Conservation (phyloP, 2,329 filamentous ascomycete species). For the Bipolaris gigantea region DNA sequence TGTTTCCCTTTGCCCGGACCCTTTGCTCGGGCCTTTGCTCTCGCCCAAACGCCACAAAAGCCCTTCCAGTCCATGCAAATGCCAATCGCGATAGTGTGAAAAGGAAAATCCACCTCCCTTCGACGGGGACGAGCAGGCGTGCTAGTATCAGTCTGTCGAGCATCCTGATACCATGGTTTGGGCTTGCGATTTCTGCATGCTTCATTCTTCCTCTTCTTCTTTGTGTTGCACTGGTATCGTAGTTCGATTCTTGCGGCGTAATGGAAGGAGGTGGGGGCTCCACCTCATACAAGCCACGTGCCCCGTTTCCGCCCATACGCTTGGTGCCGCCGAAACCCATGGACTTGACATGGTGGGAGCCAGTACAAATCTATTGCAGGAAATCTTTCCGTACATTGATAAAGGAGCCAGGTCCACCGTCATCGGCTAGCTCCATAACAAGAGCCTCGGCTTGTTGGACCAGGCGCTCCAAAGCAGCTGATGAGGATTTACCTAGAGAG, state of each 20-base stretch:
- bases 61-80: constrained; percentile 1
- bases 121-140: neutral
- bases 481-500: constrained; percentile 85
- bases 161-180: too few relatives aligned
- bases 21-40: neutral
- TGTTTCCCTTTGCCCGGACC: neutral
- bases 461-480: constrained; percentile 80
- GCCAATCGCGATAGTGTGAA: neutral
- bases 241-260: neutral
- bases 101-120: neutral
- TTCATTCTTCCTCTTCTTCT: neutral
- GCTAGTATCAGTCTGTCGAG: too few relatives aligned
- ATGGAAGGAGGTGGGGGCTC: neutral
- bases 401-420: constrained; percentile 80
- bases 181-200: too few relatives aligned
- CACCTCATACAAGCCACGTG: neutral
- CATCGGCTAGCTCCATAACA: constrained; percentile 77
- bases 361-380: constrained; percentile 25
- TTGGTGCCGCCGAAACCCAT: neutral
- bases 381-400: constrained; percentile 62
- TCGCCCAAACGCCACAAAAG: neutral
- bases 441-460: constrained; percentile 85
- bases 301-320: neutral
- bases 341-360: too few relatives aligned
- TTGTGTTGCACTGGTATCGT: neutral